Evolutionary conservation across 306 rosid species (phyloP).

Genomic region (Ziziphus jujuba): DNA sequence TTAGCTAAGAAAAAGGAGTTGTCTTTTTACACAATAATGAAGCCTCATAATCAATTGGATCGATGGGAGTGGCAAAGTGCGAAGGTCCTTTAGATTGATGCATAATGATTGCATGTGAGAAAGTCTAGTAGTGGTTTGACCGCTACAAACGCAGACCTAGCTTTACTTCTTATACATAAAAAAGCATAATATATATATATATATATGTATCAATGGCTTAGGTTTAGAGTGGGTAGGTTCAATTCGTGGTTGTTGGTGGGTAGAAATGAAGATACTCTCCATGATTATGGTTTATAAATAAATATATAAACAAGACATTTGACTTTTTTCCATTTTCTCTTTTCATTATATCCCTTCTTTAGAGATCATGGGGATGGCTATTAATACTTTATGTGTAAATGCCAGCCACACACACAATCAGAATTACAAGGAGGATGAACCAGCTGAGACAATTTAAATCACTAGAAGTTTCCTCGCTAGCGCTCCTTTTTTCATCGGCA

Average conservation of each 20-base stretch:
- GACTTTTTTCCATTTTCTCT: not conserved
- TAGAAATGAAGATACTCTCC: conserved; percentile 19
- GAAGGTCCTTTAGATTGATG: conserved; percentile 7
- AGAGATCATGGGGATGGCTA: not conserved
- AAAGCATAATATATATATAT: no score
- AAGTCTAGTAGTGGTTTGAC: conserved; percentile 20
- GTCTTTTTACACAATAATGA: no score
- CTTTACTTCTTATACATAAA: not conserved
- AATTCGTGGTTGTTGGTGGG: conserved; percentile 18
- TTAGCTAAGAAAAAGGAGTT: no score
- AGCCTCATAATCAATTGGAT: not conserved
- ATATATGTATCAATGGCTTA: conserved; percentile 1
- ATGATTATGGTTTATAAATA: not conserved
- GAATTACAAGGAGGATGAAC: not conserved
- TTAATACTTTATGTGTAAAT: no score
- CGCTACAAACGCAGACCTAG: conserved; percentile 4
- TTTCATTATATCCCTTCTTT: not conserved
- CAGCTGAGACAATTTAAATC: not conserved
- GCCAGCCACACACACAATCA: not conserved
- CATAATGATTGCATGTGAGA: conserved; percentile 29
- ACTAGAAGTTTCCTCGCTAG: conserved; percentile 12
- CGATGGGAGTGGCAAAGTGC: conserved; percentile 12
- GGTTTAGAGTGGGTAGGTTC: conserved; percentile 7
- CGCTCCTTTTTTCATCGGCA: no score
- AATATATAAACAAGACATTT: no score